Evolutionary conservation across 768 basidiomycete genomes (phyloP), one percentile per base, ranked within the genome.

Genomic region (Xerocomus potaroensis): DNA sequence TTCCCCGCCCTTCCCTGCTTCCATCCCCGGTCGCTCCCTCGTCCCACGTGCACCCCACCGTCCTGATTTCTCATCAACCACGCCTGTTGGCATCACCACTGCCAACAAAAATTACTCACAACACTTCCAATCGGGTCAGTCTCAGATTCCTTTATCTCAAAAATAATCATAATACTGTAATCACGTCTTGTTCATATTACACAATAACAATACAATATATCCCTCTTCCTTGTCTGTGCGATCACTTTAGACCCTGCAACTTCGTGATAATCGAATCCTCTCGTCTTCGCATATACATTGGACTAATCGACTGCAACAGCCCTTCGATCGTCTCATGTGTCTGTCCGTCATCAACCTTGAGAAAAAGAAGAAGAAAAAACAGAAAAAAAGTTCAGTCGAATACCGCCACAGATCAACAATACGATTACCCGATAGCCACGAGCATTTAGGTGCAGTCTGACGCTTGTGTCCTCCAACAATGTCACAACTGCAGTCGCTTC

Each of bases 291-390:
- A 61, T 62, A 56, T 81, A 87, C 54, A 73, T 61, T n/a, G 73
- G 70, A 60, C 85, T 87, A 43, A 71, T 58, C 14, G 73, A 68
- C 41, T 71, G 69, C 27, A 88, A 69, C 22, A 87, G 69, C 24
- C 69, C 71, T 40, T 86, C 85, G 16, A 86, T 57, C 16, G 74
- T 76, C 63, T 88, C 85, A 47, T 76, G 79, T 8, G 64, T 62
- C 47, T 54, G 50, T 36, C 63, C 60, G 26, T 23, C 56, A 32
- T 63, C 60, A 27, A 56, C 66, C 64, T 52, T 43, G 41, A 48
- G n/a, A n/a, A n/a, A n/a, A n/a, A n/a, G n/a, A n/a, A n/a, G n/a
- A n/a, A n/a, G n/a, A n/a, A n/a, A n/a, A n/a, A n/a, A n/a, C n/a
- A n/a, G n/a, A 46, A 53, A 47, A 44, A 43, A 54, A 38, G 11